phyloP scores from a whole-genome alignment of 192 early-diverging fungal species.

The Mortierella claussenii region DNA sequence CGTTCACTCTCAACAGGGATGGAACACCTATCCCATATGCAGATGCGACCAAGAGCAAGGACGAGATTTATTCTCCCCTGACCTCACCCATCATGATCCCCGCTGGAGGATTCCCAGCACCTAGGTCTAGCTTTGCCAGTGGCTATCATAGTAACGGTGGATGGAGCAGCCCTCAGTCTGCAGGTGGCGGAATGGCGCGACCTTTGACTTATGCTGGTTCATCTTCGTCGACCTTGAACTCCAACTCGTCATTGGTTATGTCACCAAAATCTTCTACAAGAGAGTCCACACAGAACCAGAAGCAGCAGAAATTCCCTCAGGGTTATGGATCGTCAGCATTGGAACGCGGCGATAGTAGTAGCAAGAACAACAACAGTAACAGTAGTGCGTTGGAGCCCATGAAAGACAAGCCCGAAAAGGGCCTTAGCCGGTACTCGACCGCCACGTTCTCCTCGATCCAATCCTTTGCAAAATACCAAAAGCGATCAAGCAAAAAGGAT shows the following conservation, averaged over 20 bases:
- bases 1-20: conserved; percentile 5
- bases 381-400: neutral
- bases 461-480: conserved; percentile 37
- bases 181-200: conserved; percentile 23
- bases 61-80: conserved; percentile 43
- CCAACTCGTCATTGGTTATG: conserved; percentile 21
- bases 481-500: conserved; percentile 36
- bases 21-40: conserved; percentile 34
- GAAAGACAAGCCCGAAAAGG: conserved; percentile 30
- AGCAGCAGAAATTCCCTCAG: neutral
- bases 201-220: conserved; percentile 34
- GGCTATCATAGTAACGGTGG: conserved; percentile 2
- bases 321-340: neutral
- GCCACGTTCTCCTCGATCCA: conserved; percentile 39
- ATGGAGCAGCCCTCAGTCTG: conserved; percentile 21
- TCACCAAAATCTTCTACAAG: conserved; percentile 12
- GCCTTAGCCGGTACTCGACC: conserved; percentile 29
- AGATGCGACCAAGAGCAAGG: conserved; percentile 44
- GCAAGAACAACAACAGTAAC: no score
- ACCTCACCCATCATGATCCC: conserved; percentile 50
- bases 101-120: conserved; percentile 27
- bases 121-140: neutral
- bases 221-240: conserved; percentile 5
- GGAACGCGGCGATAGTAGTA: conserved; percentile 5
- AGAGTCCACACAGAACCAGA: conserved; percentile 2